Conservation (phyloP, 495 filamentous ascomycete genomes). For the Poronia punctata region DNA sequence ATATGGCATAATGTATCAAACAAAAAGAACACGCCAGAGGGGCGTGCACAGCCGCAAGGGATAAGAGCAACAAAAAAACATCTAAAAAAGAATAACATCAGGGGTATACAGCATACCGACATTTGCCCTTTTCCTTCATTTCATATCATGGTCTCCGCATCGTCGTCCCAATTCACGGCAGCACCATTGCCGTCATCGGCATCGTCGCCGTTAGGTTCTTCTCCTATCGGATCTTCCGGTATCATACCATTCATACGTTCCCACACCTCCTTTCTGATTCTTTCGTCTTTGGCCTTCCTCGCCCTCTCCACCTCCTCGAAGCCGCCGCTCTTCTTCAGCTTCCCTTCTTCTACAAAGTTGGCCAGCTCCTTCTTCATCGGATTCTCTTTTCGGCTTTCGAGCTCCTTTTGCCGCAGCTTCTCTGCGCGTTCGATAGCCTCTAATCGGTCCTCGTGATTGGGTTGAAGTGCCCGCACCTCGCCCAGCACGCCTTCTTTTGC, state of each 20-base stretch:
- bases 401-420: slow-evolving; percentile 76
- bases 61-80: no score
- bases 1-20: not conserved
- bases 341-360: slow-evolving; percentile 82
- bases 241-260: slow-evolving; percentile 54
- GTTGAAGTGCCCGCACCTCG: slow-evolving; percentile 89
- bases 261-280: slow-evolving; percentile 78
- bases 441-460: slow-evolving; percentile 85
- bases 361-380: slow-evolving; percentile 86
- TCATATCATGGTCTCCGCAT: not conserved
- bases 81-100: not conserved
- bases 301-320: slow-evolving; percentile 88
- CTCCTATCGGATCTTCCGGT: slow-evolving; percentile 20
- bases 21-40: not conserved
- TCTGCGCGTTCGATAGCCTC: slow-evolving; percentile 96
- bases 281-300: slow-evolving; percentile 78
- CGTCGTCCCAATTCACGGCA: not conserved
- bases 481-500: slow-evolving; percentile 88
- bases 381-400: slow-evolving; percentile 68
- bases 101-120: slow-evolving; percentile 7
- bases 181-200: not conserved
- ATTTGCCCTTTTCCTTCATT: slow-evolving; percentile 1
- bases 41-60: not conserved
- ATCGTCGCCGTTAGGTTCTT: slow-evolving; percentile 9
- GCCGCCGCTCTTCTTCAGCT: slow-evolving; percentile 90